Base-by-base conservation (phyloP, 2,329 filamentous ascomycete species). In the Microcyclosporella mali region DNA sequence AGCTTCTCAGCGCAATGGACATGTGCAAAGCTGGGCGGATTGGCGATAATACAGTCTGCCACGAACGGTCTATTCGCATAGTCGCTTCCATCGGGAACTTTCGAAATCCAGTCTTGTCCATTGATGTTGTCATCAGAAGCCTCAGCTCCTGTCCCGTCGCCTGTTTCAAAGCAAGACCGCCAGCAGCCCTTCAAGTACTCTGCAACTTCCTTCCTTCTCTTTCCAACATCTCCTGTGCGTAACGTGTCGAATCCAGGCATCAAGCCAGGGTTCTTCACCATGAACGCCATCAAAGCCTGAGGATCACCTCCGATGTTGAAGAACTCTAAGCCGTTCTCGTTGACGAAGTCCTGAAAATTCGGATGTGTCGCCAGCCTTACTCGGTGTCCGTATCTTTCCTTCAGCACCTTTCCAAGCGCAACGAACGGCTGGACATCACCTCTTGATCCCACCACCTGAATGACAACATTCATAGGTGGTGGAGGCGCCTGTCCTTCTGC, bases 211-310 rank as follows among this genome's bases (percentile, higher is more conserved):
- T 77, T 80, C 21, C 87, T 75, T 21, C 86, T 74, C 63, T 82
- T 84, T 32, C 77, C 81, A 37, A 94, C 78, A 59, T 92, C 87
- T 6, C 87, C 87, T 50, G 76, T 84, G 46, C 80, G 81, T 37
- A 94, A 66, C 1, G 84, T 81, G 37, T 89, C 82, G 45, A 90
- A 78, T 1, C 84, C 84, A 1, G 88, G 88, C 82, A 94, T 87
- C 25, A 94, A 70, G 0, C 87, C 85, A 0, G 88, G 86, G 53
- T 92, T 85, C 64, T 89, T 89, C 34, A 92, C 87, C 87, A 94
- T 94, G 57, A 90, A 94, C 2, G 87, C 85, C 71, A 74, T 74
- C 30, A 74, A 62, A 47, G 70, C 65, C 10, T 69, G 62, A 11
- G 71, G 71, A 48, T 74, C 71, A 3, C 70, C 71, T 14, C 70